Conservation (phyloP, 2,329 filamentous ascomycete species). For the Fusarium brevicatenulatum region DNA sequence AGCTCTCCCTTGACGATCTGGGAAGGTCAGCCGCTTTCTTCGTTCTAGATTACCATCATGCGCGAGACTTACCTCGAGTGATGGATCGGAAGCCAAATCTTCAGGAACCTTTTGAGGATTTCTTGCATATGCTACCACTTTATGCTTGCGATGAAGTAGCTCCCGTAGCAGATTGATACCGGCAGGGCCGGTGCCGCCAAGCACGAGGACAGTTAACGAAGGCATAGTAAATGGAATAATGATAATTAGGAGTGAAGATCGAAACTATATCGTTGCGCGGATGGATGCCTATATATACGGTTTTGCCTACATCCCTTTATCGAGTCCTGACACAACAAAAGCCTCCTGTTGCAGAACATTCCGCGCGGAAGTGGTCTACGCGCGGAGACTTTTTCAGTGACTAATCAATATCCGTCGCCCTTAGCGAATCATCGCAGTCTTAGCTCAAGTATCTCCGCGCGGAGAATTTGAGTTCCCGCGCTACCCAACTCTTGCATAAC, state of each 20-base stretch:
- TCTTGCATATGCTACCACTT: slow-evolving; percentile 35
- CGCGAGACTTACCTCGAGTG: slow-evolving; percentile 4
- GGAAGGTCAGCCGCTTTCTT: rapidly evolving
- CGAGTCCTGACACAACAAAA: too few species aligned
- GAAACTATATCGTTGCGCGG: too few species aligned
- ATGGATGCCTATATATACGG: too few species aligned
- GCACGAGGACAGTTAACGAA: slow-evolving; percentile 30
- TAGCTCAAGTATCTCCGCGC: background rate
- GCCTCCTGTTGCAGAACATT: too few species aligned
- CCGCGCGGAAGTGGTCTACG: too few species aligned
- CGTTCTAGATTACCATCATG: rapidly evolving
- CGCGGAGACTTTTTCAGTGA: too few species aligned
- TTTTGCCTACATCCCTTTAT: too few species aligned
- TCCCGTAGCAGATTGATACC: slow-evolving; percentile 47
- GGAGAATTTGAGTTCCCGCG: background rate
- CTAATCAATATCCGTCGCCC: too few species aligned
- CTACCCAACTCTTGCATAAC: background rate
- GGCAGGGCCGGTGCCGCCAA: slow-evolving; percentile 48
- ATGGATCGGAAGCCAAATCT: background rate
- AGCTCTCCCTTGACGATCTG: slow-evolving; percentile 10
- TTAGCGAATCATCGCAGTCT: too few species aligned
- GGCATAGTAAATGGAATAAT: too few species aligned
- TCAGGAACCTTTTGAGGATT: slow-evolving; percentile 14
- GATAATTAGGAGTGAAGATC: too few species aligned
- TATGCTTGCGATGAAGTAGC: slow-evolving; percentile 41